Percentiles rank a stretch among this genome's conserved stretches.
Evolutionary conservation across 2,329 filamentous ascomycete species (phyloP).

Genomic region (Fusarium sp.): DNA sequence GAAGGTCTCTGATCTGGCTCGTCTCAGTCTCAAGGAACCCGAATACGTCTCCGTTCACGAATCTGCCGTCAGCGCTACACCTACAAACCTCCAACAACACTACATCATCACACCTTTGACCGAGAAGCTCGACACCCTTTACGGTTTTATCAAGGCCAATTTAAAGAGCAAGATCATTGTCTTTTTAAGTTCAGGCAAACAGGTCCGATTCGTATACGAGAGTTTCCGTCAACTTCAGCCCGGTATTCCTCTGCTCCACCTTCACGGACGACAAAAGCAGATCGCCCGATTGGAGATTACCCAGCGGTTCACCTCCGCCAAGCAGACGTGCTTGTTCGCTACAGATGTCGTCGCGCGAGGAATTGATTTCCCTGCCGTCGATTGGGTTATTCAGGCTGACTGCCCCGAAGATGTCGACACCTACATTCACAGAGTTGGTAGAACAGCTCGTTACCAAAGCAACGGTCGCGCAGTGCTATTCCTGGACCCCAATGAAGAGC

Average conservation of each 20-base stretch:
- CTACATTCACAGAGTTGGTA: conserved; percentile 95
- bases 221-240: conserved; percentile 92
- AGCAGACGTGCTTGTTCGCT: conserved; percentile 89
- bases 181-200: conserved; percentile 94
- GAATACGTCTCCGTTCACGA: conserved; percentile 97
- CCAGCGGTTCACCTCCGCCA: conserved; percentile 80
- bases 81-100: conserved; percentile 85
- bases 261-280: conserved; percentile 95
- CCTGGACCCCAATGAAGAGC: conserved; percentile 90
- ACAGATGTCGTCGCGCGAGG: conserved; percentile 96
- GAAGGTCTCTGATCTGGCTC: conserved; percentile 89
- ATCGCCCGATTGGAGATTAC: conserved; percentile 89
- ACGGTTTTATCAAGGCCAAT: conserved; percentile 90
- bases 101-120: conserved; percentile 87
- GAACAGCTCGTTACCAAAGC: conserved; percentile 92
- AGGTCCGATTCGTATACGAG: conserved; percentile 96
- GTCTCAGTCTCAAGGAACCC: conserved; percentile 87
- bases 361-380: conserved; percentile 94
- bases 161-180: conserved; percentile 95
- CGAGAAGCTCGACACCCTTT: conserved; percentile 91
- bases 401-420: conserved; percentile 97
- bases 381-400: conserved; percentile 99
- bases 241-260: conserved; percentile 90
- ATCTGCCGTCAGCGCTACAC: conserved; percentile 80
- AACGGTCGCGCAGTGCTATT: conserved; percentile 90